Base-by-base conservation (phyloP, 306 rosid genomes). In the Delonix regia region DNA sequence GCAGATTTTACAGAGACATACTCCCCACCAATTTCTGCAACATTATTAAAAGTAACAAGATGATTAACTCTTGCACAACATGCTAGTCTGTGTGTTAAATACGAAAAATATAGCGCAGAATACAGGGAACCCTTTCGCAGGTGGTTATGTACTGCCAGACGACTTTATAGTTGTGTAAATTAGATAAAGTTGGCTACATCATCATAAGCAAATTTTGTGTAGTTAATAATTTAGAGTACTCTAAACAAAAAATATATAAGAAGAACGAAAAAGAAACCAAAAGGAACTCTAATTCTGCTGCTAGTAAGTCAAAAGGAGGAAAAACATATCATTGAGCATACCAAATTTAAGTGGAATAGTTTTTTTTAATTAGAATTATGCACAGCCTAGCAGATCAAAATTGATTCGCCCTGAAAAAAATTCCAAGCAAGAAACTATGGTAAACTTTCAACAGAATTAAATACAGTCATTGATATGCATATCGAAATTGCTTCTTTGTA, bases 1-100 rank as follows among this genome's bases (percentile, higher is more conserved):
- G 98, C 93, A 51, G 91, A 77, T 84, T 93, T 91, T 14, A 91
- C 94, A 12, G 94, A 93, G 53, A 89, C 60, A 56, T 88, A 72
- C 83, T 86, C 78, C 68, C 98, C 97, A 2, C 93, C 94, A 47
- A 93, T 91, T 85, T 89, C 97, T 93, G 91, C 81, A 81, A 80
- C 22, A 78, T 61, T 72, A 39, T 39, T 10, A 80, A 61, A 76
- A 63, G 34, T 74, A 36, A 73, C 18, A 21, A 69, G 33, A 59
- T 2, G 33, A 16, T 34, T 34, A 63, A 28, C 13, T 18, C 5
- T 19, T 16, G 45, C 47, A 1, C 47, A 34, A 16, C 22, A 61
- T 63, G 47, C 45, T 33, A 4, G 63, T 33, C 15, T 16, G 27
- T 38, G 45, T 27, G 34, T 72, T 25, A 75, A 82, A 36, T 60